Base-by-base conservation (phyloP, 176 grass and related monocot genomes). In the Aegilops umbellulata region DNA sequence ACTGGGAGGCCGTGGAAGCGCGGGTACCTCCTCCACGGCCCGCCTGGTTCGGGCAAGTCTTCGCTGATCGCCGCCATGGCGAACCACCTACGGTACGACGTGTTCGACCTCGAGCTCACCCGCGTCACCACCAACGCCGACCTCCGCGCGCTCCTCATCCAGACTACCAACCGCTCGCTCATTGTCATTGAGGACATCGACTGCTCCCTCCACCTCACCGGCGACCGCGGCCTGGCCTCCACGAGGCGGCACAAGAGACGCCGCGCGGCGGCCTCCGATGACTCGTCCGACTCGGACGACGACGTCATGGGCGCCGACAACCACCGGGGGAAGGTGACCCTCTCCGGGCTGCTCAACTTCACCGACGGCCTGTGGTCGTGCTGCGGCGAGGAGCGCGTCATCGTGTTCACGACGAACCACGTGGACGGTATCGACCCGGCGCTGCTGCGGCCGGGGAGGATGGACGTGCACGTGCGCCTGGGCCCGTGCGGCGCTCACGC, bases 131-230 rank as follows among this genome's bases (percentile, higher is more conserved):
- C 83, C 81, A 99, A 99, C 80, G 90, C 90, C 24, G 97, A 94
- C 77, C 92, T 99, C 63, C 90, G 97, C 31, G 82, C 84, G 69
- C 90, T 99, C 64, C 92, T 99, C 60, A 89, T 94, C 67, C 92
- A 99, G 82, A 99, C 94, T 22, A 96, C 83, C 29, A 99, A 96
- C 87, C 92, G 94, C 23, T 99, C 94, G 58, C 69, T 99, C 79
- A 94, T 99, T 4, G 94, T 99, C 65, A 96, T 99, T 74, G 94
- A 99, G 88, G 97, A 99, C 82, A 99, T 99, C 23, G 93, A 98
- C 80, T 98, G 97, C 83, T 98, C 97, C 12, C 97, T 98, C 80
- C 90, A 98, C 84, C 88, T 98, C 79, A 94, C 90, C 22, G 92
- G 90, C 24, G 92, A 95, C 80, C 95, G 95, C 73, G 84, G 63